Conservation (phyloP, 2,329 filamentous ascomycete genomes). For the Emergomyces pasteurianus region DNA sequence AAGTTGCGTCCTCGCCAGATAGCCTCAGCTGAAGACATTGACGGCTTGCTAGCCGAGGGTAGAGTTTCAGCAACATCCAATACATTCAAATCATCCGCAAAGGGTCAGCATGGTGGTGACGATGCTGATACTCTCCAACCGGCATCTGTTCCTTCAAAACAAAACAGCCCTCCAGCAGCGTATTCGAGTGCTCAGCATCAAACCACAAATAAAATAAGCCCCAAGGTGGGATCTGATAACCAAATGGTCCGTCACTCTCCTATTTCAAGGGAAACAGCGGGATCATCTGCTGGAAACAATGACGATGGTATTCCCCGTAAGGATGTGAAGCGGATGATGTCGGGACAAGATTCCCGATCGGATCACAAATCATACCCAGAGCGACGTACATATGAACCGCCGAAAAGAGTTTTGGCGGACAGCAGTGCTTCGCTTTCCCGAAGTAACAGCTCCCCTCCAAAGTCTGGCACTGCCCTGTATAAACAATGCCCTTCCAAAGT, state of each 20-base stretch:
- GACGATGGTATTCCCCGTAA: not conserved
- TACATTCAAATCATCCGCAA: constrained; percentile 1
- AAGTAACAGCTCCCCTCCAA: not conserved
- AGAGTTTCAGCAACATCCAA: constrained; percentile 9
- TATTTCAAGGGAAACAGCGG: not conserved
- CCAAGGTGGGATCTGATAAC: not conserved
- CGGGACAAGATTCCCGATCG: not conserved
- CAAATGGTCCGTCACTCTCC: not conserved
- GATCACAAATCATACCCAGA: constrained; percentile 10
- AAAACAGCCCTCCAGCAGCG: constrained; percentile 6
- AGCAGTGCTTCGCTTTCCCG: not conserved
- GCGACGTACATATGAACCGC: constrained; percentile 10
- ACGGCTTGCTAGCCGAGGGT: constrained; percentile 11
- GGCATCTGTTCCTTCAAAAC: constrained; percentile 7
- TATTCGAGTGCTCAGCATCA: not conserved
- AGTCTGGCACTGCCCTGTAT: not conserved
- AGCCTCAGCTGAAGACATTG: constrained; percentile 10
- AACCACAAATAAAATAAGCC: not conserved
- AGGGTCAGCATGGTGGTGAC: not conserved
- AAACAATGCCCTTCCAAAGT: not conserved
- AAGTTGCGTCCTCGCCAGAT: not conserved
- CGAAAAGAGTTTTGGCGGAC: not conserved
- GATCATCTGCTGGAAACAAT: not conserved
- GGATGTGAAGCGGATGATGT: not conserved
- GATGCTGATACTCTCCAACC: not conserved